Evolutionary conservation across 352 stramenopile species (phyloP), one percentile per base, ranked within the genome.

Genomic region (Pythium graminicola): DNA sequence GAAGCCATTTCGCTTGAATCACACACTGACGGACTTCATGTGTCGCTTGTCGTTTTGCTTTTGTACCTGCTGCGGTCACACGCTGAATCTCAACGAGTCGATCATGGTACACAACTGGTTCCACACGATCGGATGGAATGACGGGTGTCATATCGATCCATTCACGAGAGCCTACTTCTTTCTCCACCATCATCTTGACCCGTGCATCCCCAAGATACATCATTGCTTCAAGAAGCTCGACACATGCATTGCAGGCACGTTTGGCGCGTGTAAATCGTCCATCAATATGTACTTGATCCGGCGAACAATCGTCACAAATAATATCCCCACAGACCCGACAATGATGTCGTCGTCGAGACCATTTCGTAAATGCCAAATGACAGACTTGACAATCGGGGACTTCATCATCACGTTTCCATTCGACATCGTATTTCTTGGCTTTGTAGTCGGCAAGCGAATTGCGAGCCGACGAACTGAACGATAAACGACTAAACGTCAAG

Each of bases 281-380:
- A 10, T 64, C 63, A n/a, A 86, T 57, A 27, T 70, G 50, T 16
- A 83, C 73, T 43, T 82, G 72, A 57, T 86, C 78, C 33, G 65
- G 64, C 24, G 80, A 89, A 47, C 82, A 93, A 14, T 73, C 66
- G 39, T 78, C 76, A 41, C 82, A 93, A 32, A 93, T 71, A 39
- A 93, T 58, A 46, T 87, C 72, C 41, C 81, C 81, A 46, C 81
- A 93, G 19, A 90, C 65, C 41, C 82, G 77, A 54, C 82, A 93
- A 49, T 93, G 82, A 60, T 90, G 80, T 8, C 81, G 81, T 1
- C 82, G 79, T 2, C 76, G 73, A 33, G 77, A 78, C 28, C 88
- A 68, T 52, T 78, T 87, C 19, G 76, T 84, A 60, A 89, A 89
- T 56, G 78, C 73, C 39, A 72, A 62, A 59, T 75, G 81, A 50